These are phyloP conservation scores for Debaryomyces subglobosus DNA, from an alignment of 1,139 yeast genomes.

Conservation along the genomic window DNA sequence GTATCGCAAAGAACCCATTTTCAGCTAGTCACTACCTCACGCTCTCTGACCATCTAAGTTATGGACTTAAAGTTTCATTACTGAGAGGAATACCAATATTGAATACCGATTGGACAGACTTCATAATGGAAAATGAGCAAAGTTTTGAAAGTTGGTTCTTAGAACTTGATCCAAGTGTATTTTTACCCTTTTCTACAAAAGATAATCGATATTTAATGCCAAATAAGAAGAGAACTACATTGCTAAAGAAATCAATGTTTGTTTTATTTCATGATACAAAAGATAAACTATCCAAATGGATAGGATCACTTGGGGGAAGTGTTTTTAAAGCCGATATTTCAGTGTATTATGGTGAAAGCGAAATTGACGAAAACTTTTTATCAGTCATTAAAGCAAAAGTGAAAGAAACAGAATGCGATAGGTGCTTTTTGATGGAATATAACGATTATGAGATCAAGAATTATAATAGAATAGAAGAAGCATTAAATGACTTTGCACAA, in stretches of 20 bases:
- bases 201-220: conserved; percentile 20
- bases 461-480: background rate
- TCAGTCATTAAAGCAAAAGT: background rate
- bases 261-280: conserved; percentile 14
- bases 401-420: background rate
- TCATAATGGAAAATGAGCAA: conserved; percentile 15
- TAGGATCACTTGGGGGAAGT: conserved; percentile 20
- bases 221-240: conserved; percentile 13
- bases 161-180: conserved; percentile 17
- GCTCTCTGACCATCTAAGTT: conserved; percentile 16
- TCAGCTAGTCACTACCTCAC: conserved; percentile 32
- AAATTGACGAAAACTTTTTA: conserved; percentile 4
- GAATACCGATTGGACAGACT: conserved; percentile 27
- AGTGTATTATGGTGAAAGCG: conserved; percentile 1
- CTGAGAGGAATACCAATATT: conserved; percentile 33
- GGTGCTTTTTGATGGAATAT: background rate
- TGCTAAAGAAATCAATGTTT: conserved; percentile 18
- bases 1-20: conserved; percentile 22
- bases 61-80: conserved; percentile 24
- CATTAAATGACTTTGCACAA: background rate
- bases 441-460: background rate
- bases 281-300: conserved; percentile 16
- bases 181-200: conserved; percentile 19
- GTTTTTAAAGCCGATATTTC: conserved; percentile 4
- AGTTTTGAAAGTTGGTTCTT: conserved; percentile 26